phyloP scores from a whole-genome alignment of 1,284 basidiomycete species.

The Acaromyces ingoldii region DNA sequence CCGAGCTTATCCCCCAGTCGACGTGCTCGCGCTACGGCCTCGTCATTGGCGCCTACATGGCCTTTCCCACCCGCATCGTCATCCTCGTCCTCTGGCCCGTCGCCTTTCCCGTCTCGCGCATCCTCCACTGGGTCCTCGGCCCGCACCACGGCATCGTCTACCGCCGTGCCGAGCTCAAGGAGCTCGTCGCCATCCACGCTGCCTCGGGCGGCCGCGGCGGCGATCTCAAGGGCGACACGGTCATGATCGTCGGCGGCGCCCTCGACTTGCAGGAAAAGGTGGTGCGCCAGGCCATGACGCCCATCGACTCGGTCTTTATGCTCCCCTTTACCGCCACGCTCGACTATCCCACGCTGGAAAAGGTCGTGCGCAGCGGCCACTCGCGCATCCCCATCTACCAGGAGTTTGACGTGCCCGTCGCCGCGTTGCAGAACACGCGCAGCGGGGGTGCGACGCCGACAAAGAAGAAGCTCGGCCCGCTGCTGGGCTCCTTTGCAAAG shows the following conservation, averaged over 20 bases:
- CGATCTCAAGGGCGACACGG: constrained; percentile 67
- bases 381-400: constrained; percentile 58
- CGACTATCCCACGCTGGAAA: constrained; percentile 70
- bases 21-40: constrained; percentile 53
- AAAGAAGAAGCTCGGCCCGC: not conserved
- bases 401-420: constrained; percentile 52
- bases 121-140: constrained; percentile 49
- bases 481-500: constrained; percentile 2
- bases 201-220: constrained; percentile 59
- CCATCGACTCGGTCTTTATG: constrained; percentile 66
- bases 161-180: constrained; percentile 61
- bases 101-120: constrained; percentile 49
- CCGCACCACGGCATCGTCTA: constrained; percentile 50
- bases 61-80: constrained; percentile 42
- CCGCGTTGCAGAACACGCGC: not conserved
- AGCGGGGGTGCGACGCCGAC: not conserved
- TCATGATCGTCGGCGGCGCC: constrained; percentile 70
- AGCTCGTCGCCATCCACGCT: constrained; percentile 69
- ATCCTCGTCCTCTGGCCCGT: constrained; percentile 50
- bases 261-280: constrained; percentile 68
- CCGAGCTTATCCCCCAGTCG: constrained; percentile 78
- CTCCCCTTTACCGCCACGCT: constrained; percentile 71
- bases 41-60: constrained; percentile 49
- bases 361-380: constrained; percentile 72
- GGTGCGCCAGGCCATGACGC: constrained; percentile 72